Base-by-base conservation (phyloP, 768 basidiomycete genomes). In the Hortiboletus flavorubellus region DNA sequence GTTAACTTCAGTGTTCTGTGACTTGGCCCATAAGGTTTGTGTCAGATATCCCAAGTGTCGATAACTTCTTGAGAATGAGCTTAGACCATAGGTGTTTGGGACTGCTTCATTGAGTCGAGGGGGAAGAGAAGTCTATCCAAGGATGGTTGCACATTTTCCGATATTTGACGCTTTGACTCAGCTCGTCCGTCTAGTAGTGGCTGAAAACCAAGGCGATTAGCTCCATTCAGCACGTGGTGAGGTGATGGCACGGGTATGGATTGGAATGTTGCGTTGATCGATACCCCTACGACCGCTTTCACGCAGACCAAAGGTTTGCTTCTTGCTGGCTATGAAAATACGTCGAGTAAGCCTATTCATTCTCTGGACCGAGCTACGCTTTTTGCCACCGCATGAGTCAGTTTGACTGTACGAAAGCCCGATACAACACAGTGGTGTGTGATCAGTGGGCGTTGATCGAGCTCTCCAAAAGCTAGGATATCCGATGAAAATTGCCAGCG, bases 401-500 rank as follows among this genome's bases (percentile, higher is more conserved):
- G 59, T 41, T 39, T 60, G 21, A 60, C 59, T 45, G 59, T 60
- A 55, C 14, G 44, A 21, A 33, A 12, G 9, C 15, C 5, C 18
- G 7, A 4, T n/a, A 10, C 6, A 21, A 44, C 23, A 11, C 18
- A 34, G 5, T 5, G 1, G 2, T 8, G 26, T 26, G 5, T 26
- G 14, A 18, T 15, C 34, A 64, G 63, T 85, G 83, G 82, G 79
- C 82, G 3, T 69, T 86, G 0, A 79, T 85, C 33, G 84, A 85
- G 61, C 76, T 85, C 1, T 72, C 73, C 8, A 72, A 68, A 35
- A 66, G 79, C 43, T 74, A 68, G 0, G 73, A 77, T 29, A 70
- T 74, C 14, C 84, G 85, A 63, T 59, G 66, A 9, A 78, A 73
- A 44, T 67, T 85, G 11, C 77, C 82, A 41, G 67, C 76, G 9